phyloP scores from a whole-genome alignment of 2,329 filamentous ascomycete genomes.

The Botryotinia calthae region DNA sequence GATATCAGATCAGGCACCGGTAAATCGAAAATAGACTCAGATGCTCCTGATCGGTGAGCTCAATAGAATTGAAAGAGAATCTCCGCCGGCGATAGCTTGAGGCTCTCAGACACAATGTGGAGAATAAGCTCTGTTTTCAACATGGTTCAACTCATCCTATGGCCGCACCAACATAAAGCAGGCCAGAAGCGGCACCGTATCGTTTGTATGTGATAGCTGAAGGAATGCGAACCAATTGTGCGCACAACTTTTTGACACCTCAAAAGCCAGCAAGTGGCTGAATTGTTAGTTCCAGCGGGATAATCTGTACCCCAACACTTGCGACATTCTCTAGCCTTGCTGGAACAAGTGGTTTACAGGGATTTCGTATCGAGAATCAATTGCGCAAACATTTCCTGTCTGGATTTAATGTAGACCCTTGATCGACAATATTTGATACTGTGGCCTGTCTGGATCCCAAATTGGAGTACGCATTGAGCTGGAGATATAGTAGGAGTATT shows the following conservation, averaged over 20 bases:
- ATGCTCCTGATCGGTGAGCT: not conserved
- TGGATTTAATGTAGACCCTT: not conserved
- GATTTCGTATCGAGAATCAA: not conserved
- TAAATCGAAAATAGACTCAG: not conserved
- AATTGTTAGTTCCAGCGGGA: not conserved
- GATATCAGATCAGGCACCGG: conserved; percentile 16
- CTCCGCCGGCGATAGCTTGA: not conserved
- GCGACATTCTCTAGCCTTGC: not conserved
- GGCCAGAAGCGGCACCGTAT: not conserved
- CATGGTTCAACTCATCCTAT: not conserved
- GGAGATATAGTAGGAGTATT: not conserved
- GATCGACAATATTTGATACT: not conserved
- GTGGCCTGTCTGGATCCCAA: not conserved
- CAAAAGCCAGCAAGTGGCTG: not conserved
- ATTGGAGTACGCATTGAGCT: not conserved
- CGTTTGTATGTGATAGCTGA: not conserved
- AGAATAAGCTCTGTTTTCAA: not conserved
- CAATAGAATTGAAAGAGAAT: not conserved
- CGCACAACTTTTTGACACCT: not conserved
- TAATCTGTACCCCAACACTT: not conserved
- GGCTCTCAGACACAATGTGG: not conserved
- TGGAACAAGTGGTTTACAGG: not conserved
- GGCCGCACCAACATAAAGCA: not conserved
- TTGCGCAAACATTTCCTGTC: not conserved
- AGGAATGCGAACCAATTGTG: no score